Percentiles rank a stretch among this genome's conserved stretches.
Conservation (phyloP, 495 filamentous ascomycete species). For the Jackrogersella minutella region DNA sequence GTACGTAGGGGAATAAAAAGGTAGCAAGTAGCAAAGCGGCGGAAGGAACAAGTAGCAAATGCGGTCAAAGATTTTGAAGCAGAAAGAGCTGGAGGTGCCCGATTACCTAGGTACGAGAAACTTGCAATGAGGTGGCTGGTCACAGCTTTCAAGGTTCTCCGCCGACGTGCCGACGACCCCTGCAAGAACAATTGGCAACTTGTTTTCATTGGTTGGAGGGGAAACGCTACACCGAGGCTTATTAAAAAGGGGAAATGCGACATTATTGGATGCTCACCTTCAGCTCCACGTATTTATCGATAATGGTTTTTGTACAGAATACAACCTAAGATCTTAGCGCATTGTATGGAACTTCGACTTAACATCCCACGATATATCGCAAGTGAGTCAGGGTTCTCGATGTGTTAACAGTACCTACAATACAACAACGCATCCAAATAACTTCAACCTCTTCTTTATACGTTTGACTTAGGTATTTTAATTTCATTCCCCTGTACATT, state of each 20-base stretch:
- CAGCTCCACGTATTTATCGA: background rate
- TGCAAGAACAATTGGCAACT: constrained; percentile 26
- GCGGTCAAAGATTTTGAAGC: constrained; percentile 13
- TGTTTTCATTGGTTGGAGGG: constrained; percentile 39
- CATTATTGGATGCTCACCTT: constrained; percentile 19
- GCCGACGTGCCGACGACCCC: constrained; percentile 13
- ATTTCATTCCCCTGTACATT: background rate
- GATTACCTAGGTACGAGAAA: constrained; percentile 3
- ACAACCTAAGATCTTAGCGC: background rate
- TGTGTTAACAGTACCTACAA: too few species aligned
- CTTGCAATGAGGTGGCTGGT: constrained; percentile 39
- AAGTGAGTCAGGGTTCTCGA: constrained; percentile 18
- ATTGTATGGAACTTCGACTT: background rate
- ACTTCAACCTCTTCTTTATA: background rate
- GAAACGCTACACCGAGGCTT: constrained; percentile 22
- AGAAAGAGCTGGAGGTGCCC: constrained; percentile 16
- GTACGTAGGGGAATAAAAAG: background rate
- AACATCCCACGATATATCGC: constrained; percentile 11
- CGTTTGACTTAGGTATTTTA: background rate
- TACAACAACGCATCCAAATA: background rate
- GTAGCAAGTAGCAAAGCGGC: background rate
- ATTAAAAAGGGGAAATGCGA: background rate
- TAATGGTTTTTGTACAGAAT: background rate
- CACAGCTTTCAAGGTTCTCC: constrained; percentile 18
- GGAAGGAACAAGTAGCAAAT: background rate